These are phyloP conservation scores for Chrysopogon serrulatus DNA, from an alignment of 176 grass and related monocot genomes.

Conservation along the genomic window DNA sequence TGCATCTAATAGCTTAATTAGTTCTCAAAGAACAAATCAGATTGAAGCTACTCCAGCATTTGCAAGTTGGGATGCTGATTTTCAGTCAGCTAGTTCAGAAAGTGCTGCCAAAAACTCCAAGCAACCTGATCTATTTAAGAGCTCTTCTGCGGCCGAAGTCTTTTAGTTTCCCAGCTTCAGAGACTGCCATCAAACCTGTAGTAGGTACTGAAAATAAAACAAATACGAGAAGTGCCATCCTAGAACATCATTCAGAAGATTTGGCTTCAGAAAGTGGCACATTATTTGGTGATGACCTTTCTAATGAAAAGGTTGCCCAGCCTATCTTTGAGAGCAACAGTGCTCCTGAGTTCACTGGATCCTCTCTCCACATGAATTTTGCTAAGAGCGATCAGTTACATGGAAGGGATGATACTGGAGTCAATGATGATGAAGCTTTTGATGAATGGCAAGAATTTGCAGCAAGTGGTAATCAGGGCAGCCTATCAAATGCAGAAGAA, in stretches of 20 bases:
- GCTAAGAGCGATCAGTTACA: slow-evolving; percentile 2
- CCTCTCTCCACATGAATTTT: slow-evolving; percentile 21
- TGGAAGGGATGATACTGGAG: slow-evolving; percentile 22
- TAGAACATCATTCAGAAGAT: slow-evolving; percentile 32
- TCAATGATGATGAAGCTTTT: slow-evolving; percentile 38
- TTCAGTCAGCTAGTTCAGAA: slow-evolving; percentile 43
- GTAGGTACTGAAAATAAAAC: slow-evolving; percentile 41
- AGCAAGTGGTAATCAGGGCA: slow-evolving; percentile 27
- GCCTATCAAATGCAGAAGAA: slow-evolving; percentile 15
- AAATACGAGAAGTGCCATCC: neutral
- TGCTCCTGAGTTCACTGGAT: slow-evolving; percentile 23
- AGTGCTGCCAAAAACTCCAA: slow-evolving; percentile 17
- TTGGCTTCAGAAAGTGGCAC: slow-evolving; percentile 29
- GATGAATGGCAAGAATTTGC: slow-evolving; percentile 61
- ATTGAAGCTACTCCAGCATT: slow-evolving; percentile 48
- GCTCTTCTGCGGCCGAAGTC: slow-evolving; percentile 8
- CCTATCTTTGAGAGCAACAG: neutral
- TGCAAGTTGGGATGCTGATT: slow-evolving; percentile 79
- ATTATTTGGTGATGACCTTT: slow-evolving; percentile 32
- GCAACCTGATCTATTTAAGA: slow-evolving; percentile 56
- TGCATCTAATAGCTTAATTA: slow-evolving; percentile 15
- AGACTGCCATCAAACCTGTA: slow-evolving; percentile 1
- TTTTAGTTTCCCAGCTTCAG: slow-evolving; percentile 26
- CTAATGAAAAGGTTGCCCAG: slow-evolving; percentile 23
- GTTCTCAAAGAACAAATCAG: slow-evolving; percentile 28